Conservation (phyloP, 106 monocot species). For the Cymbidium sinense region DNA sequence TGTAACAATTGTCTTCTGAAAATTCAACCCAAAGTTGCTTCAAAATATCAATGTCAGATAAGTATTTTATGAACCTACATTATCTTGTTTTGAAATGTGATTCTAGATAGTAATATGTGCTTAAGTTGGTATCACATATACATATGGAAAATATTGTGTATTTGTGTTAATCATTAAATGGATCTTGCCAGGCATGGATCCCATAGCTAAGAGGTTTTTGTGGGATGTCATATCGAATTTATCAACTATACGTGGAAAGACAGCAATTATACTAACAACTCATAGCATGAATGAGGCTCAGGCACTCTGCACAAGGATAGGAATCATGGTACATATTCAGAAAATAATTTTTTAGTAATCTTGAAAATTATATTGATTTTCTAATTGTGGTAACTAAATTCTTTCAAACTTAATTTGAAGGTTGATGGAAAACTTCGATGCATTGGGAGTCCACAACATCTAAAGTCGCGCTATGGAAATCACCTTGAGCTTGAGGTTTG, state of each 20-base stretch:
- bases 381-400: background rate
- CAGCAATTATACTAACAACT: conserved; percentile 84
- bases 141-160: background rate
- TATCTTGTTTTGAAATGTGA: background rate
- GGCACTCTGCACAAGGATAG: conserved; percentile 86
- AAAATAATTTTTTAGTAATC: background rate
- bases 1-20: too few species aligned
- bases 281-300: conserved; percentile 99
- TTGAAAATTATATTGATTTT: background rate
- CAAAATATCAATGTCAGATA: background rate
- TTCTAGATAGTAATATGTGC: background rate
- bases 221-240: conserved; percentile 89
- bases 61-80: background rate
- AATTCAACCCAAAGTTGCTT: too few species aligned
- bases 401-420: conserved; percentile 16
- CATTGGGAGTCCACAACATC: conserved; percentile 85
- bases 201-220: conserved; percentile 89
- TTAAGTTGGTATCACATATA: background rate
- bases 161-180: conserved; percentile 1
- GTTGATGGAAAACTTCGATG: conserved; percentile 65
- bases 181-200: conserved; percentile 65
- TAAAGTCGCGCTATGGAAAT: conserved; percentile 93
- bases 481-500: conserved; percentile 91
- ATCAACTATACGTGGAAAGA: conserved; percentile 78
- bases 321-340: conserved; percentile 65